These are phyloP conservation scores for Trametes villosa DNA, from an alignment of 768 basidiomycete genomes.

Conservation along the genomic window DNA sequence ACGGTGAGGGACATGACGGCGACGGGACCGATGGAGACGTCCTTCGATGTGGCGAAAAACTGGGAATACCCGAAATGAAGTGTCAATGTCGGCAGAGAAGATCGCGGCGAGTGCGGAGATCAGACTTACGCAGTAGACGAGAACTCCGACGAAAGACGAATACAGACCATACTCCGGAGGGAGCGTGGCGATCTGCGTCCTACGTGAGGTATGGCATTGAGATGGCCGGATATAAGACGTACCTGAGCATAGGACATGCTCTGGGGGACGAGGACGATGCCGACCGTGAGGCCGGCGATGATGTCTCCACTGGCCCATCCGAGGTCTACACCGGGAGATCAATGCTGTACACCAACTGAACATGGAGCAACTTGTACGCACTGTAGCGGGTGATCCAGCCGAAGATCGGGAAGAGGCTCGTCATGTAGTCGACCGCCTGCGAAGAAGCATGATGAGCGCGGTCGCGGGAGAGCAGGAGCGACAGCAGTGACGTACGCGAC, in stretches of 20 bases:
- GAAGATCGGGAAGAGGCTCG: slow-evolving; percentile 81
- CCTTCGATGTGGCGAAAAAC: slow-evolving; percentile 97
- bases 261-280: slow-evolving; percentile 93
- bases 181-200: slow-evolving; percentile 73
- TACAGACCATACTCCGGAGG: slow-evolving; percentile 89
- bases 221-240: neutral
- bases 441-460: slow-evolving; percentile 12
- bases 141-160: slow-evolving; percentile 86
- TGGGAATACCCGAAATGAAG: slow-evolving; percentile 31
- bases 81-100: slow-evolving; percentile 2
- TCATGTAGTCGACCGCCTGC: slow-evolving; percentile 64
- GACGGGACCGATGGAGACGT: slow-evolving; percentile 96
- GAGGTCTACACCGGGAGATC: slow-evolving; percentile 32
- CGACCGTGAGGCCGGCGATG: slow-evolving; percentile 90
- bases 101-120: neutral
- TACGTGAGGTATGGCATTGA: neutral
- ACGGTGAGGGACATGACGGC: slow-evolving; percentile 95
- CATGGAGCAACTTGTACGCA: slow-evolving; percentile 37
- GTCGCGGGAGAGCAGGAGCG: neutral
- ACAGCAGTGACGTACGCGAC: slow-evolving; percentile 15
- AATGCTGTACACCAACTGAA: neutral
- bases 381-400: slow-evolving; percentile 88
- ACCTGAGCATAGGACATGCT: slow-evolving; percentile 86
- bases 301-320: slow-evolving; percentile 88
- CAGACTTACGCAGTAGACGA: slow-evolving; percentile 73